phyloP scores from a whole-genome alignment of 345 rosid species.

The Eucalyptus albens region DNA sequence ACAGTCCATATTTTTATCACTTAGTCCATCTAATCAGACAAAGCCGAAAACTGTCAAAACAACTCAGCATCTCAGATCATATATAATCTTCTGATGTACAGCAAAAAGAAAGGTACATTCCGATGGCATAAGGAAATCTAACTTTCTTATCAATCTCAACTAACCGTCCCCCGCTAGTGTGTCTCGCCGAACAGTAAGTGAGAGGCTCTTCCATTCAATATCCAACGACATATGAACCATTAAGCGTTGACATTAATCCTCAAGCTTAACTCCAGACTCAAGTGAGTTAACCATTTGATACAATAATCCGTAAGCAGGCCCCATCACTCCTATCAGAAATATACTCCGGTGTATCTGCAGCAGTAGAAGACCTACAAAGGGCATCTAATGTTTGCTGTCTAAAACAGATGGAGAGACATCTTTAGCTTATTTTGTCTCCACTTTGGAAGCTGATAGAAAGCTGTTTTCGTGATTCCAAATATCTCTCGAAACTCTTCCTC shows the following conservation, averaged over 20 bases:
- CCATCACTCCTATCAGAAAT: not conserved
- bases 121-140: not conserved
- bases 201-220: not conserved
- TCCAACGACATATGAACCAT: not conserved
- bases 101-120: not conserved
- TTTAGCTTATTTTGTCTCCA: conserved; percentile 76
- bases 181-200: not conserved
- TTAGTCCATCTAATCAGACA: not conserved
- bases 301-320: not conserved
- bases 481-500: conserved; percentile 44
- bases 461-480: conserved; percentile 24
- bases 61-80: not conserved
- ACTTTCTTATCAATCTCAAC: not conserved
- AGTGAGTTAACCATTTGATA: not conserved
- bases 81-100: not conserved
- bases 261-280: not conserved
- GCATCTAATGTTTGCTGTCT: not conserved
- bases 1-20: not conserved
- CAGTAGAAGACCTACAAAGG: not conserved
- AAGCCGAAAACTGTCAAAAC: not conserved
- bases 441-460: conserved; percentile 50
- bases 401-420: conserved; percentile 45
- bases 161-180: not conserved
- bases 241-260: not conserved
- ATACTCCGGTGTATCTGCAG: not conserved